Conservation (phyloP, 805 yeast genomes). For the Kodamaea sagamina region DNA sequence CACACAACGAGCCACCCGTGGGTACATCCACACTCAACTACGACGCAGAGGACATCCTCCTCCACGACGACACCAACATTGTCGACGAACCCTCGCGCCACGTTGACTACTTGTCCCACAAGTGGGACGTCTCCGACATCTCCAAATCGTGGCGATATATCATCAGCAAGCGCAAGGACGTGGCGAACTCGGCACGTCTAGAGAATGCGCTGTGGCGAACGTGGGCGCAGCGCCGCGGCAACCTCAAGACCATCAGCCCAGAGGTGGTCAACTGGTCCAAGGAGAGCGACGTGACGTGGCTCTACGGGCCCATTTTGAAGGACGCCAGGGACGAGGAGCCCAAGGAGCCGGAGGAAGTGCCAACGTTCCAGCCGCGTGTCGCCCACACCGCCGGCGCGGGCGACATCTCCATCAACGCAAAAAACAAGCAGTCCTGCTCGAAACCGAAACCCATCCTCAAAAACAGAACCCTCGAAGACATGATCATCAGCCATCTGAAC, state of each 20-base stretch:
- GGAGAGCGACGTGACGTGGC: conserved; percentile 96
- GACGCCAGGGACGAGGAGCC: conserved; percentile 26
- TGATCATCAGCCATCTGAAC: conserved; percentile 64
- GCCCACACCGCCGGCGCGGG: conserved; percentile 48
- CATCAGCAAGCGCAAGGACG: conserved; percentile 76
- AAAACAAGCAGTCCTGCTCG: conserved; percentile 17
- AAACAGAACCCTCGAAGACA: conserved; percentile 81
- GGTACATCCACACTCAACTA: background rate
- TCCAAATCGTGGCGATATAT: conserved; percentile 96
- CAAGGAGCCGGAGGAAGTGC: conserved; percentile 4
- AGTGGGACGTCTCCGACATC: conserved; percentile 94
- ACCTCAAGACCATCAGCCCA: conserved; percentile 79
- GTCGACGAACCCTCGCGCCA: conserved; percentile 81
- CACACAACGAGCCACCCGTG: background rate
- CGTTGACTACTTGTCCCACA: conserved; percentile 91
- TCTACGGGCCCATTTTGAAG: conserved; percentile 83
- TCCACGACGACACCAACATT: conserved; percentile 86
- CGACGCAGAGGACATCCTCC: conserved; percentile 40
- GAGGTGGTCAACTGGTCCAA: conserved; percentile 87
- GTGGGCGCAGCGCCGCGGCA: conserved; percentile 80
- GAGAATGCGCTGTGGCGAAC: conserved; percentile 94
- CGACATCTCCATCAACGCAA: conserved; percentile 43
- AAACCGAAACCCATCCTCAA: conserved; percentile 81
- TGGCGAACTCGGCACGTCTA: conserved; percentile 59
- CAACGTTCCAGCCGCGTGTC: conserved; percentile 21